Evolutionary conservation across 257 asterid genomes (phyloP).

Genomic region (Phtheirospermum japonicum): DNA sequence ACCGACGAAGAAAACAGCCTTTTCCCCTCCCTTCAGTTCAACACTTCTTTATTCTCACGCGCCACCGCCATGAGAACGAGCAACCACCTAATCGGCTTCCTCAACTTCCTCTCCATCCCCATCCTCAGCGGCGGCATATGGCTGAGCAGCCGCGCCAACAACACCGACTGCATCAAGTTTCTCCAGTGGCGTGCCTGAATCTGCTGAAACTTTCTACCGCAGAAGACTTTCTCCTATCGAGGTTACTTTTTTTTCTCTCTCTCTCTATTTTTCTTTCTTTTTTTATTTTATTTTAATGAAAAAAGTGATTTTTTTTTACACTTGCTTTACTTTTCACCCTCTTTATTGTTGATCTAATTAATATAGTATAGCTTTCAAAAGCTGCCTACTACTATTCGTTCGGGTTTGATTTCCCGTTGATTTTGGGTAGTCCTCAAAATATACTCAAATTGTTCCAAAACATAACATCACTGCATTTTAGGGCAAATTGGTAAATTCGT

Average conservation of each 20-base stretch:
- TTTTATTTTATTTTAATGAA: not conserved
- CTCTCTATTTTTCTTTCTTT: not conserved
- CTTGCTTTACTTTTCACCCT: not conserved
- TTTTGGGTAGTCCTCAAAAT: too few relatives aligned
- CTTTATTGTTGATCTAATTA: too few relatives aligned
- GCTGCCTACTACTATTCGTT: too few relatives aligned
- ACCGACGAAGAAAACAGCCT: too few relatives aligned
- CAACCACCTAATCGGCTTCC: conserved; percentile 8
- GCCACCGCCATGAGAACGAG: not conserved
- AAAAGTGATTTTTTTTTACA: not conserved
- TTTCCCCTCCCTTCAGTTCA: too few relatives aligned
- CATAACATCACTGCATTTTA: too few relatives aligned
- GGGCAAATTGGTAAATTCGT: too few relatives aligned
- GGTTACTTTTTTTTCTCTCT: conserved; percentile 33
- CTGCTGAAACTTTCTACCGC: conserved; percentile 48
- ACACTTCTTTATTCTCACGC: not conserved
- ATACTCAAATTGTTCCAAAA: too few relatives aligned
- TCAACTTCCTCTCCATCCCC: conserved; percentile 9
- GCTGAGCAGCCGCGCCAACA: conserved; percentile 9
- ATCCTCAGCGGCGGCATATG: not conserved
- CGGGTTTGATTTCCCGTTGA: not conserved
- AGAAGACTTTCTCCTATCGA: conserved; percentile 56
- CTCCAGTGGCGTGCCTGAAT: conserved; percentile 40
- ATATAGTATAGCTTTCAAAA: too few relatives aligned
- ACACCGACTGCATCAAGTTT: not conserved